Evolutionary conservation across 176 grass and related monocot genomes (phyloP), one percentile per base, ranked within the genome.

Genomic region (Phragmites australis): DNA sequence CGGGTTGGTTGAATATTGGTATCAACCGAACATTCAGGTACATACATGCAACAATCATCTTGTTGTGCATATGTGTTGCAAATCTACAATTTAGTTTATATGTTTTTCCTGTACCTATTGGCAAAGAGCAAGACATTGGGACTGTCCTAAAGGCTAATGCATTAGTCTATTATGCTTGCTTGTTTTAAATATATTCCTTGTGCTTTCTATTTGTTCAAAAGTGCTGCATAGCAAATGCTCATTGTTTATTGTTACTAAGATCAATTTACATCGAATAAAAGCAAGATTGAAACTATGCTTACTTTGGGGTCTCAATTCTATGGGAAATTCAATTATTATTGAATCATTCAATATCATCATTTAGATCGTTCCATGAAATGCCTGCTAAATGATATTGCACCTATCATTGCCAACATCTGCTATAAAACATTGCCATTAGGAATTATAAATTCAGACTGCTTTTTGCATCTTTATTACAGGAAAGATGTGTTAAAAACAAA

Each of bases 281-380:
- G 0, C 26, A 30, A 49, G 46, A 45, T 23, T 74, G 34, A 51
- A 77, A 49, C 47, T 60, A 23, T 79, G 43, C 34, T 25, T 75
- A 37, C 26, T 15, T 70, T 49, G 25, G 48, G 21, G 34, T 30
- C 34, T 15, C 26, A 74, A 43, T 16, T 73, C 50, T 18, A 30
- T 43, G 72, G 41, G 29, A 17, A 37, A 37, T 37, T 37, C 4
- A 46, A 3, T 21, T 18, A 23, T 37, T 37, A 37, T 37, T 37
- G 5, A 37, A 37, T 22, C 74, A 57, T 25, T 81, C 10, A 49
- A 13, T 40, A 22, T 51, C 58, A n/a, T 19, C 55, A 9, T 78
- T 78, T 23, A 81, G 13, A 5, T 37, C 5, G 34, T 25, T 81
- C 50, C 17, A 49, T 68, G 52, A 54, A 30, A 75, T 81, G 47